Evolutionary conservation across 140 eudicot genomes (phyloP).

Genomic region (Stevia rebaudiana): DNA sequence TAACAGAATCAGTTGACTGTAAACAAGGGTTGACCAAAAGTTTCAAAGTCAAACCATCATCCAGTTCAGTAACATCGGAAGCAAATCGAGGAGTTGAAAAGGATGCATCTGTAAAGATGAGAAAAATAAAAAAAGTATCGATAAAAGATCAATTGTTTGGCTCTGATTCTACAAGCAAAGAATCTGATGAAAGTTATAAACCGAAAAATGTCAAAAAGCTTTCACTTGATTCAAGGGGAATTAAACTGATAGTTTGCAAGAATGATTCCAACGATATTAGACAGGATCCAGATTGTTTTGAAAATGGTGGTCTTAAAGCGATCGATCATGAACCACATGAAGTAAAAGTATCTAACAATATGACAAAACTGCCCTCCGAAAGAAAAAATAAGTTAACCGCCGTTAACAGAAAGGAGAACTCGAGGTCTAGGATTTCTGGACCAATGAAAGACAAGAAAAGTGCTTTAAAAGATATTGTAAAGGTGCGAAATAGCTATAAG

Average conservation of each 20-base stretch:
- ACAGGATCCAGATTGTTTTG: constrained; percentile 18
- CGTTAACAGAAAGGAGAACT: constrained; percentile 30
- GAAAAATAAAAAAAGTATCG: constrained; percentile 34
- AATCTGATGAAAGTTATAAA: constrained; percentile 28
- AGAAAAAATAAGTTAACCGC: constrained; percentile 41
- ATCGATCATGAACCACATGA: constrained; percentile 15
- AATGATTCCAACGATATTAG: constrained; percentile 32
- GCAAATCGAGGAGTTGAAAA: constrained; percentile 33
- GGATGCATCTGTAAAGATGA: constrained; percentile 38
- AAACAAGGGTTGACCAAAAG: constrained; percentile 28
- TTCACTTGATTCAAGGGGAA: constrained; percentile 32
- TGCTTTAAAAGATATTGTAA: constrained; percentile 31
- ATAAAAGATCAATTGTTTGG: constrained; percentile 27
- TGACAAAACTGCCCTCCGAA: constrained; percentile 21
- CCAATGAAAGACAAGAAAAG: constrained; percentile 36
- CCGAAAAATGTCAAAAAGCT: constrained; percentile 35
- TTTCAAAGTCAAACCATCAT: constrained; percentile 25
- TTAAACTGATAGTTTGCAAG: constrained; percentile 28
- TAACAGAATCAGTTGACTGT: constrained; percentile 18
- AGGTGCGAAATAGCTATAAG: constrained; percentile 36
- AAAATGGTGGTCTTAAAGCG: constrained; percentile 20
- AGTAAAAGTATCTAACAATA: constrained; percentile 5
- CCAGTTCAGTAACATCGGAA: constrained; percentile 23
- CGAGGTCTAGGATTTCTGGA: constrained; percentile 18
- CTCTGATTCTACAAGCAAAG: constrained; percentile 28